Evolutionary conservation across 108 stramenopile species (phyloP).

Genomic region (Hondaea fermentalgiana): DNA sequence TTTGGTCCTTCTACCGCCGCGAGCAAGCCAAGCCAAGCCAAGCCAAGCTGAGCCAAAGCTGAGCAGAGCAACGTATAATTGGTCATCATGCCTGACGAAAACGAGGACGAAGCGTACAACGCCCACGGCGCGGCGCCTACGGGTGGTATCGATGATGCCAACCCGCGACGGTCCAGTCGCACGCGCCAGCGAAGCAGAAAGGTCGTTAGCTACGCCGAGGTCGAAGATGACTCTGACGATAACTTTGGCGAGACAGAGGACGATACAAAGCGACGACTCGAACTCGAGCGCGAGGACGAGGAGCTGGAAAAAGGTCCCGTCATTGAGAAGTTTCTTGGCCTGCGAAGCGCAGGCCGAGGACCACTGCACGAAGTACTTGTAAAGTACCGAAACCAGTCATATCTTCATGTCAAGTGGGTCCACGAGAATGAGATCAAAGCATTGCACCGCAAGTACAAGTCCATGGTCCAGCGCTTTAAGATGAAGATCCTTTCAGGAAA

Average conservation of each 20-base stretch:
- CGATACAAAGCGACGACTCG: background rate
- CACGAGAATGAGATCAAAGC: background rate
- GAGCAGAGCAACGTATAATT: too few relatives aligned
- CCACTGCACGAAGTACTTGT: background rate
- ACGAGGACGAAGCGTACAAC: too few relatives aligned
- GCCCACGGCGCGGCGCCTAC: too few relatives aligned
- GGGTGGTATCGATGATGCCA: background rate
- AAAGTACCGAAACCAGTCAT: background rate
- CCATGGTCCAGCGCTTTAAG: background rate
- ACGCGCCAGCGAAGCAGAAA: background rate
- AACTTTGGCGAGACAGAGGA: background rate
- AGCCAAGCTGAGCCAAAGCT: too few relatives aligned
- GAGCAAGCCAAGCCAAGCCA: too few relatives aligned
- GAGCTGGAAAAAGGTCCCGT: background rate
- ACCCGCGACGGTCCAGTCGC: background rate
- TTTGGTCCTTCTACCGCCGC: too few relatives aligned
- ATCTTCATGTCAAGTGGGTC: background rate
- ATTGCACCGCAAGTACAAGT: background rate
- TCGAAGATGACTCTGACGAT: background rate
- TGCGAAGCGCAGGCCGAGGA: background rate
- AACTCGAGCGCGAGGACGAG: background rate
- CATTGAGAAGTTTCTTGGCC: constrained; percentile 4
- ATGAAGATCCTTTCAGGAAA: background rate
- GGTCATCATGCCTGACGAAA: too few relatives aligned
- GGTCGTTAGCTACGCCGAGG: background rate